Evolutionary conservation across 2,329 filamentous ascomycete species (phyloP), one percentile per base, ranked within the genome.

Genomic region (Paraconiothyrium sp.): DNA sequence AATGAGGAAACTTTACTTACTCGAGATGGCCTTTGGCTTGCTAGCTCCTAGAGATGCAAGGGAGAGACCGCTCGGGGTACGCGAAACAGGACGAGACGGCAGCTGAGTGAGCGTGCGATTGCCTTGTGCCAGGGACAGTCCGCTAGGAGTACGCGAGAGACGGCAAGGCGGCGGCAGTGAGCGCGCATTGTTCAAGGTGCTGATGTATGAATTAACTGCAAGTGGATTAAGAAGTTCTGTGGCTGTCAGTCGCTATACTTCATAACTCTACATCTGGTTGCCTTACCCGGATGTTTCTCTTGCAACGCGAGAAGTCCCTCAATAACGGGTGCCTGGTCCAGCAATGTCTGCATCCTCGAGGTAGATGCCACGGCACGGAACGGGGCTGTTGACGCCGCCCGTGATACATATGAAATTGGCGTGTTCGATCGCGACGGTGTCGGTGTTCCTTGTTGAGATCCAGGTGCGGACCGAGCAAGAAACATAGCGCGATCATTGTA

Each of bases 391-490:
- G 24, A 57, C 34, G 24, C 8, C 22, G 35, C 13, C 37, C 39
- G 7, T 13, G 11, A 13, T 16, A 24, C 11, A 43, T 2, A 11
- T n/a, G 20, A 7, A 8, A 6, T 43, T 14, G 61, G 60, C 10
- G 66, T 58, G 22, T 32, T 24, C 7, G 59, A 34, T 34, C 47
- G 61, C 7, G 57, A 63, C 7, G 8, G 22, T 9, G 16, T 49
- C 0, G 68, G 69, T 1, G 64, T 67, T 14, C 64, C 63, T 14
- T 65, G 54, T 6, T 67, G 63, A 11, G 69, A 71, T 9, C 63
- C 71, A 4, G 74, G 74, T 0, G 73, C 73, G 0, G 71, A 75
- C 43, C 62, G 63, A 2, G 73, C 66, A n/a, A 73, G 67, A 54
- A 60, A 72, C 2, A 62, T 54, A 6, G 65, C 66, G 22, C 67